Evolutionary conservation across 345 rosid species (phyloP).

Genomic region (Populus davidiana): DNA sequence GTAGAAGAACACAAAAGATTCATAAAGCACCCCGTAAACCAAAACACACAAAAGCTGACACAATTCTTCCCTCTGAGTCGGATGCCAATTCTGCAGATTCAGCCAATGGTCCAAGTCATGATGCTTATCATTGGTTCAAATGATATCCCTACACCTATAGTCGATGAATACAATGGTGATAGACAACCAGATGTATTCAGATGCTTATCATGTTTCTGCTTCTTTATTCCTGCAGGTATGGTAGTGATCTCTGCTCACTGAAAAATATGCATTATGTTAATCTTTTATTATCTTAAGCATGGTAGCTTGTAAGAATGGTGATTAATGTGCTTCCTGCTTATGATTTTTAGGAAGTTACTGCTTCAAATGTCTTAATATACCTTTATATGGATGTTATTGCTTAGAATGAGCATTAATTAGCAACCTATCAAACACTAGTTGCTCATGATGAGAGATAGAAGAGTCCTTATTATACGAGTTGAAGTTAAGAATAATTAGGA

Average conservation of each 20-base stretch:
- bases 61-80: neutral
- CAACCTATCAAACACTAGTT: neutral
- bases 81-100: constrained; percentile 17
- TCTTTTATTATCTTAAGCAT: neutral
- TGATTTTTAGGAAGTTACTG: neutral
- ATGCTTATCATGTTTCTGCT: constrained; percentile 77
- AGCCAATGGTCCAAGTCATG: constrained; percentile 9
- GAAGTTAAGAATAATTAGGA: too few relatives aligned
- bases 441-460: neutral
- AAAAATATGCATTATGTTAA: neutral
- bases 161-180: constrained; percentile 6
- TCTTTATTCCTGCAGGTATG: constrained; percentile 64
- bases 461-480: neutral
- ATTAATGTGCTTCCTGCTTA: neutral
- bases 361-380: neutral
- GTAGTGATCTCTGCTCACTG: neutral
- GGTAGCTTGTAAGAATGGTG: neutral
- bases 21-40: constrained; percentile 15
- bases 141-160: constrained; percentile 13
- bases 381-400: neutral
- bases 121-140: constrained; percentile 10
- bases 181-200: constrained; percentile 38
- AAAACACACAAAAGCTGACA: constrained; percentile 19
- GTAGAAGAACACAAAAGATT: constrained; percentile 43
- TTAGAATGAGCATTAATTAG: neutral